A percentile compares a stretch with the other conserved stretches of the same genome.
These are phyloP conservation scores for Eucalyptus paniculata DNA, from an alignment of 345 rosid species.

Conservation along the genomic window DNA sequence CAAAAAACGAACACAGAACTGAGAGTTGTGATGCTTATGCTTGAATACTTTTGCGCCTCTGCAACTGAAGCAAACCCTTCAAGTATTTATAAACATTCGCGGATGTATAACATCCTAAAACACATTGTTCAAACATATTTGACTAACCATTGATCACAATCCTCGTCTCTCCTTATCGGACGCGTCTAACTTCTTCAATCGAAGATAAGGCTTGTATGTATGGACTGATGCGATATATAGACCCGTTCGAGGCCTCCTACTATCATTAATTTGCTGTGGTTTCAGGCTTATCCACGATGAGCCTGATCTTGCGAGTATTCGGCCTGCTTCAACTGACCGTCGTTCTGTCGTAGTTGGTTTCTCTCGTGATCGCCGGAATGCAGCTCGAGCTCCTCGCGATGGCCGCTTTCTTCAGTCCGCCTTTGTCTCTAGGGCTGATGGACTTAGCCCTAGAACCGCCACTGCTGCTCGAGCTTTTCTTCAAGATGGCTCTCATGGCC, in stretches of 20 bases:
- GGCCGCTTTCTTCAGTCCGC: slow-evolving; percentile 1
- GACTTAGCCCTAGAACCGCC: slow-evolving; percentile 17
- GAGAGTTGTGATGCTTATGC: not conserved
- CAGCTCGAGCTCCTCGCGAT: slow-evolving; percentile 75
- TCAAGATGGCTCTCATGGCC: slow-evolving; percentile 66
- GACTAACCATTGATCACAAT: not conserved
- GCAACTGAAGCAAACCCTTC: not conserved
- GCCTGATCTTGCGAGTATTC: not conserved
- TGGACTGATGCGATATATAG: not conserved
- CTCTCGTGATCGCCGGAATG: slow-evolving; percentile 53
- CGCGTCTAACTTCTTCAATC: not conserved
- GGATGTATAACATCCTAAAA: not conserved
- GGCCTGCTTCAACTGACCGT: not conserved
- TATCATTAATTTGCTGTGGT: not conserved
- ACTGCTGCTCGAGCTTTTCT: slow-evolving; percentile 15
- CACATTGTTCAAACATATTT: not conserved
- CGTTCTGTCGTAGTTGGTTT: slow-evolving; percentile 5
- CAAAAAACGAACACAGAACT: not conserved
- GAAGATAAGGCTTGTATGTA: not conserved
- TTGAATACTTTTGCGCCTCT: not conserved
- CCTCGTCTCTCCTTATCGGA: not conserved
- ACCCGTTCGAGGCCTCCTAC: not conserved
- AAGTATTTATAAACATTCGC: not conserved
- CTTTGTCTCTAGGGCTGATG: slow-evolving; percentile 14
- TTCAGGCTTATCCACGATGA: not conserved